phyloP scores from a whole-genome alignment of 208 protist genomes.

The Angomonas ambiguus region DNA sequence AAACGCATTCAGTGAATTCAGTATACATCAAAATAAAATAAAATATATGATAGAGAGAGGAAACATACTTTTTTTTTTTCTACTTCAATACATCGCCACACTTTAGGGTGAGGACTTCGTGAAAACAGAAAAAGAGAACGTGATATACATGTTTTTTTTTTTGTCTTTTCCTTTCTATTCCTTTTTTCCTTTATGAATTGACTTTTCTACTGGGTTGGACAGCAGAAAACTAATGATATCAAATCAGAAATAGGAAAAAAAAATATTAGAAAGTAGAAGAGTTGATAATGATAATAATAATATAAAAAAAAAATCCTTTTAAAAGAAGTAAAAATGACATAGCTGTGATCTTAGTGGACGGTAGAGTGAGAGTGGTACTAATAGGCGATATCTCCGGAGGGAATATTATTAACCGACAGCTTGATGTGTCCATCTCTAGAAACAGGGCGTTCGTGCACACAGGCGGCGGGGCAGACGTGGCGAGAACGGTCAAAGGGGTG shows the following conservation, averaged over 20 bases:
- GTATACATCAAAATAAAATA: neutral
- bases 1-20: no score
- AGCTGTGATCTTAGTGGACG: neutral
- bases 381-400: conserved; percentile 47
- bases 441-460: conserved; percentile 55
- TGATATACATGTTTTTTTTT: neutral
- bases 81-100: neutral
- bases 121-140: conserved; percentile 8
- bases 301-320: neutral
- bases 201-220: neutral
- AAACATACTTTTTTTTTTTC: conserved; percentile 3
- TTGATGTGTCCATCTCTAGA: conserved; percentile 86
- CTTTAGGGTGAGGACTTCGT: neutral
- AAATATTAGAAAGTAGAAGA: neutral
- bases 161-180: conserved; percentile 5
- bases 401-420: conserved; percentile 82
- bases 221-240: conserved; percentile 21
- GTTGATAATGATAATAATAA: neutral
- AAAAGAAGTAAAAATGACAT: neutral
- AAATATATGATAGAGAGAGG: neutral
- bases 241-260: conserved; percentile 12
- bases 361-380: neutral
- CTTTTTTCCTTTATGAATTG: conserved; percentile 6
- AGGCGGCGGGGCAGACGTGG: conserved; percentile 67
- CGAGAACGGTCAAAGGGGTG: conserved; percentile 46